phyloP scores from a whole-genome alignment of 2,329 filamentous ascomycete genomes.

The Coniochaeta prunicola region DNA sequence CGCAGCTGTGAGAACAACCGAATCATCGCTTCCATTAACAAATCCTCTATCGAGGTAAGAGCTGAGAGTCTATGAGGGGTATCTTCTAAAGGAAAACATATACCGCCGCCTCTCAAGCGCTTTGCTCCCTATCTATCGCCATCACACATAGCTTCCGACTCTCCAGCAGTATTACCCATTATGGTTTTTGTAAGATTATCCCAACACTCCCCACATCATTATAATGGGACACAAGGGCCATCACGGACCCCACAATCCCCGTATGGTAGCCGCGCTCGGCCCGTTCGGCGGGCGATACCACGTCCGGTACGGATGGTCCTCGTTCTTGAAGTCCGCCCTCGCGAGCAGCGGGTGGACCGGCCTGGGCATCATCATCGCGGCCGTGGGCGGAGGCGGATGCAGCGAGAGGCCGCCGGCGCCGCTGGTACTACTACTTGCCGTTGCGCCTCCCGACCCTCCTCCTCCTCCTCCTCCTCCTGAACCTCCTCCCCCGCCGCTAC shows the following conservation, averaged over 20 bases:
- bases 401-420: no score
- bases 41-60: background rate
- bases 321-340: constrained; percentile 64
- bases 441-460: constrained; percentile 15
- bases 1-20: background rate
- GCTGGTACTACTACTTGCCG: no score
- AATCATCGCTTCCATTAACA: background rate
- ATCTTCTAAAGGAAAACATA: background rate
- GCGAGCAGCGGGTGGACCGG: constrained; percentile 63
- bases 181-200: background rate
- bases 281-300: constrained; percentile 67
- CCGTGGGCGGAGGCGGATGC: no score
- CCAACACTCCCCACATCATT: background rate
- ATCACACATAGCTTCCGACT: background rate
- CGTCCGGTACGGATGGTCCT: constrained; percentile 74
- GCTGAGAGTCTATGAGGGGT: background rate
- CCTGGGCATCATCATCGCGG: constrained; percentile 25
- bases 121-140: background rate
- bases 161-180: background rate
- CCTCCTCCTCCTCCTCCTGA: constrained; percentile 3
- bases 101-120: background rate
- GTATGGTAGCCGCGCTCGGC: constrained; percentile 5
- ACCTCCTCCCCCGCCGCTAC: constrained; percentile 12
- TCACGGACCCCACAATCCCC: constrained; percentile 1
- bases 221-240: background rate